These are phyloP conservation scores for Nothopassalora personata DNA, from an alignment of 2,329 filamentous ascomycete species.

Conservation along the genomic window DNA sequence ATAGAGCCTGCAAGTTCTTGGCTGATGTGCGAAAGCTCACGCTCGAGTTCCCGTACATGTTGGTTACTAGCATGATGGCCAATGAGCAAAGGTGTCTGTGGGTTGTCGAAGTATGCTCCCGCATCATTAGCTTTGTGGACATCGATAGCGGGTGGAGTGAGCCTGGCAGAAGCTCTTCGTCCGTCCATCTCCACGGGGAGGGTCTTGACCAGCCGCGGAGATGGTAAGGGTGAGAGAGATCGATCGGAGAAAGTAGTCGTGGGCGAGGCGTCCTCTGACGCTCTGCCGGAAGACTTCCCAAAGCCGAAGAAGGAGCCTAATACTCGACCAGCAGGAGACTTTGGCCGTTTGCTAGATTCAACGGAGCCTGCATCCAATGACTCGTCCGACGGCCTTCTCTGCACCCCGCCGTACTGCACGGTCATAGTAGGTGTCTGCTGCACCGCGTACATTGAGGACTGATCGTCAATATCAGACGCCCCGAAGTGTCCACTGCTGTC, in stretches of 20 bases:
- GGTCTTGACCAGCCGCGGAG: slow-evolving; percentile 38
- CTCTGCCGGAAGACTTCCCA: slow-evolving; percentile 52
- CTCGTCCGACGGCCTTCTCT: slow-evolving; percentile 32
- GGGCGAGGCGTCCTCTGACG: slow-evolving; percentile 52
- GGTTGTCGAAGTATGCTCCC: slow-evolving; percentile 41
- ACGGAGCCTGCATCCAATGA: slow-evolving; percentile 21
- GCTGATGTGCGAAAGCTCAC: slow-evolving; percentile 89
- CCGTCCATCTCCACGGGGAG: slow-evolving; percentile 30
- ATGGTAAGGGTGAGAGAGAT: slow-evolving; percentile 54
- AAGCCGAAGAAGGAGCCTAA: slow-evolving; percentile 63
- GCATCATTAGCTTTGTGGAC: slow-evolving; percentile 47
- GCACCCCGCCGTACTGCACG: slow-evolving; percentile 31
- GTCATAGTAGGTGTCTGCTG: slow-evolving; percentile 30
- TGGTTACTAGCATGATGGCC: slow-evolving; percentile 42
- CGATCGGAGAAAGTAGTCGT: slow-evolving; percentile 59
- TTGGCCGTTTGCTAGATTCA: slow-evolving; percentile 32
- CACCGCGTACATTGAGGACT: slow-evolving; percentile 22
- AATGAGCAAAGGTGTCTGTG: slow-evolving; percentile 42
- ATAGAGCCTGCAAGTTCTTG: slow-evolving; percentile 89
- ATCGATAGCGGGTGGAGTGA: slow-evolving; percentile 47
- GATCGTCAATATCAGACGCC: slow-evolving; percentile 6
- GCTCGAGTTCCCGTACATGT: slow-evolving; percentile 83
- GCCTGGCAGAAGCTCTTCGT: slow-evolving; percentile 22
- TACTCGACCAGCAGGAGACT: slow-evolving; percentile 41
- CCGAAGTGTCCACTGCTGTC: slow-evolving; percentile 20